phyloP scores from a whole-genome alignment of 176 grass and related monocot genomes.

The Oryza nivara region DNA sequence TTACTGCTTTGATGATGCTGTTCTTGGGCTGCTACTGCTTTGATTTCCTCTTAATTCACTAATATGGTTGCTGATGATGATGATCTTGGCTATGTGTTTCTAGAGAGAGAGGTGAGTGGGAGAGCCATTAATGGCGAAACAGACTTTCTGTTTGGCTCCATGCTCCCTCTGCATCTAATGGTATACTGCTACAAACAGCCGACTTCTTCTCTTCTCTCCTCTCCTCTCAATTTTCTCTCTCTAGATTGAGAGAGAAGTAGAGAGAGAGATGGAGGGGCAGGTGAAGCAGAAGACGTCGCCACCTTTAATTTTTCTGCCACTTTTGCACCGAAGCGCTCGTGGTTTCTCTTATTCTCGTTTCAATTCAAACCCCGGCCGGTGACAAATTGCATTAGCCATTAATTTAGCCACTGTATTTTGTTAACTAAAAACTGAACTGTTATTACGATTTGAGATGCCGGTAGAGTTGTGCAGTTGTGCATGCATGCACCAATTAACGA shows the following conservation, averaged over 20 bases:
- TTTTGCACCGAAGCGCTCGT: slow-evolving; percentile 19
- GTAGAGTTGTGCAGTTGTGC: background rate
- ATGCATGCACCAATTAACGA: background rate
- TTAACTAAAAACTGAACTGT: background rate
- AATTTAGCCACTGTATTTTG: background rate
- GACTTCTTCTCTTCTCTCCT: slow-evolving; percentile 46
- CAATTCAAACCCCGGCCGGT: background rate
- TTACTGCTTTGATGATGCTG: too few relatives aligned
- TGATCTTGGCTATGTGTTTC: slow-evolving; percentile 36
- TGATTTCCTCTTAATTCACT: background rate
- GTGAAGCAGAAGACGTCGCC: slow-evolving; percentile 41
- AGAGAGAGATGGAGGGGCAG: slow-evolving; percentile 44
- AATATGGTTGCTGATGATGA: background rate
- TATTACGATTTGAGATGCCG: background rate
- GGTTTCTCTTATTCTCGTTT: background rate
- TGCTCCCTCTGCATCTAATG: slow-evolving; percentile 64
- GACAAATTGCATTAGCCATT: background rate
- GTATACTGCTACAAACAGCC: slow-evolving; percentile 39
- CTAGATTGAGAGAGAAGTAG: background rate
- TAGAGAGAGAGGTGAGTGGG: slow-evolving; percentile 17
- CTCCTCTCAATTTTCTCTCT: slow-evolving; percentile 17
- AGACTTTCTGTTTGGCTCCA: slow-evolving; percentile 72
- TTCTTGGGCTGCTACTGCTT: background rate
- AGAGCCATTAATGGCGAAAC: slow-evolving; percentile 68
- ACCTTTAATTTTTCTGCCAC: slow-evolving; percentile 35